These are phyloP conservation scores for Thielaviopsis cerberus DNA, from an alignment of 2,329 filamentous ascomycete genomes.

Conservation along the genomic window DNA sequence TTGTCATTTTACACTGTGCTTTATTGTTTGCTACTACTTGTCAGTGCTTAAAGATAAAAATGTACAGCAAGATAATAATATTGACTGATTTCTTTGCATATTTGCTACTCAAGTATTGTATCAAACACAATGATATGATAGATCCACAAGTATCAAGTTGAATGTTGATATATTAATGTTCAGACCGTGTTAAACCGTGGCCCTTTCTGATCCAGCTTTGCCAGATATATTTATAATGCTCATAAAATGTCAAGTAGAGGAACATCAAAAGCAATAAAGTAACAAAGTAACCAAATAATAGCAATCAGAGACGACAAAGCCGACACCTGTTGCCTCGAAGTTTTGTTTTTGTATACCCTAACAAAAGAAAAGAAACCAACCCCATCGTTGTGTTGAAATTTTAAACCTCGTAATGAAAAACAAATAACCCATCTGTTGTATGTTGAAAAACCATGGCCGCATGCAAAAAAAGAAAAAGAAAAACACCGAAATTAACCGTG, in stretches of 20 bases:
- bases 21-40: neutral
- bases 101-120: too few relatives aligned
- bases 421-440: constrained; percentile 9
- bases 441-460: constrained; percentile 8
- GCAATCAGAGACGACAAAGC: neutral
- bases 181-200: constrained; percentile 11
- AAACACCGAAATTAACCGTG: neutral
- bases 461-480: neutral
- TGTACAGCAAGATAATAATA: neutral
- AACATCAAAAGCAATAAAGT: neutral
- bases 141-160: constrained; percentile 7
- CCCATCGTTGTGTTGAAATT: neutral
- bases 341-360: neutral
- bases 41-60: too few relatives aligned
- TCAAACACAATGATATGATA: neutral
- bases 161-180: constrained; percentile 10
- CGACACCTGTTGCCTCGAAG: neutral
- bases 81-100: neutral
- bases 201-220: constrained; percentile 11
- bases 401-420: neutral
- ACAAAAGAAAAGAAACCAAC: neutral
- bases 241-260: neutral
- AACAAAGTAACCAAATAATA: neutral
- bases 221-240: constrained; percentile 5
- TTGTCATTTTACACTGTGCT: neutral